Evolutionary conservation across 768 basidiomycete species (phyloP).

Genomic region (Phlebiopsis flavidoalba): DNA sequence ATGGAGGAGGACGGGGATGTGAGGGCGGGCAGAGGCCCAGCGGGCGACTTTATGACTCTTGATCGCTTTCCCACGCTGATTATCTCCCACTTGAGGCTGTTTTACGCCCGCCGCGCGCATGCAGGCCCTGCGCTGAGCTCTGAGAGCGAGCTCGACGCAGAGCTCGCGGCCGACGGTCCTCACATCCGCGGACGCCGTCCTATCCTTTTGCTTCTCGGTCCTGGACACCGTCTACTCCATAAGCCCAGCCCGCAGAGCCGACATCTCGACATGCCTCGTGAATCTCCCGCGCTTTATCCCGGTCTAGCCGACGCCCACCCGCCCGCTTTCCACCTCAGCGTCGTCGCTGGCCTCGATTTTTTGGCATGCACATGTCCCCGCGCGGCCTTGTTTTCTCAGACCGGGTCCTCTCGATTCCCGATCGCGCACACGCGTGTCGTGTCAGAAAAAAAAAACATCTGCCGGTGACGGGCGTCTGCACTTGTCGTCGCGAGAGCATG

Average conservation of each 20-base stretch:
- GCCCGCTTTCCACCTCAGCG: neutral
- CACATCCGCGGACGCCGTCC: neutral
- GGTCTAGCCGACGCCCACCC: neutral
- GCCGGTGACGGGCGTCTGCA: neutral
- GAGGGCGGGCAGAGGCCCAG: slow-evolving; percentile 14
- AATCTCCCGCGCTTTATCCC: neutral
- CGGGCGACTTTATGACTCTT: slow-evolving; percentile 14
- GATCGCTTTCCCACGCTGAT: slow-evolving; percentile 33
- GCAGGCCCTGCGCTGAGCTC: neutral
- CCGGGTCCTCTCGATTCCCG: neutral
- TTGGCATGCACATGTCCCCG: no score
- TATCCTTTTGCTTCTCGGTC: no score
- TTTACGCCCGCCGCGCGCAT: neutral
- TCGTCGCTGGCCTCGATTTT: neutral
- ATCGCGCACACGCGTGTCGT: neutral
- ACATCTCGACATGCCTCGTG: neutral
- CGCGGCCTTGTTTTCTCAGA: neutral
- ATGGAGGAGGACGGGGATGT: slow-evolving; percentile 15
- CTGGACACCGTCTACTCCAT: no score
- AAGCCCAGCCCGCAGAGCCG: neutral
- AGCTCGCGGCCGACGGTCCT: neutral
- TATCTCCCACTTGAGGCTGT: slow-evolving; percentile 24
- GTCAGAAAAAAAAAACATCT: neutral
- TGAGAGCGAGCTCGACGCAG: neutral
- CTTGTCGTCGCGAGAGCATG: neutral